Evolutionary conservation across 192 early-diverging fungal species (phyloP), one percentile per base, ranked within the genome.

Genomic region (Phycomyces nitens): DNA sequence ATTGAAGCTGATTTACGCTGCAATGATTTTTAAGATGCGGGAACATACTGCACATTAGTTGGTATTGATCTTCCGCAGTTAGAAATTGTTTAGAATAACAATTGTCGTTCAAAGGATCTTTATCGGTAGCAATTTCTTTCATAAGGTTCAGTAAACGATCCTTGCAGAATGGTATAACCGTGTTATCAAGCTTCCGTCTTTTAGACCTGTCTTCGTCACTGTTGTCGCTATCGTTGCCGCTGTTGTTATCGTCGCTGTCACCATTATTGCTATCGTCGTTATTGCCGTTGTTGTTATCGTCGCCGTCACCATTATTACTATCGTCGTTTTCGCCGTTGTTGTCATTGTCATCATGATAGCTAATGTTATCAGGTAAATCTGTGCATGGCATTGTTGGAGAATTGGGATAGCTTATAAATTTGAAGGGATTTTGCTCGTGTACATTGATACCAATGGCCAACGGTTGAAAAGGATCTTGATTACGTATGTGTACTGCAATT

Each of bases 391-490:
- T 56, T 29, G 24, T 56, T 27, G 54, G 54, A 27, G 54, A 56
- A 38, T 56, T 26, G 10, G 54, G 54, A 56, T 56, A 56, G 11
- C 27, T 38, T 38, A 56, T 56, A 26, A 29, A 56, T 27, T 27
- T 56, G 54, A 38, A 56, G 24, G 54, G 26, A 56, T 56, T n/a
- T 56, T 26, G 24, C 11, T 56, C 54, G 54, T 38, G 10, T 39
- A 56, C 54, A 56, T 56, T 39, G 54, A 56, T 39, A 56, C 54
- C 54, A 38, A 56, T 56, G 54, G 54, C 26, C 54, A 56, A 15
- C 24, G 54, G 54, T 27, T 39, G 54, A 56, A 56, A 56, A 15
- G 24, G 54, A 39, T 56, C 54, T 0, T 56, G 54, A 27, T 39
- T 56, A 39, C 54, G 54, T 39, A 38, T 27, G 34, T 58, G 41